Base-by-base conservation (phyloP, 2,329 filamentous ascomycete genomes). In the Coniella vitis region DNA sequence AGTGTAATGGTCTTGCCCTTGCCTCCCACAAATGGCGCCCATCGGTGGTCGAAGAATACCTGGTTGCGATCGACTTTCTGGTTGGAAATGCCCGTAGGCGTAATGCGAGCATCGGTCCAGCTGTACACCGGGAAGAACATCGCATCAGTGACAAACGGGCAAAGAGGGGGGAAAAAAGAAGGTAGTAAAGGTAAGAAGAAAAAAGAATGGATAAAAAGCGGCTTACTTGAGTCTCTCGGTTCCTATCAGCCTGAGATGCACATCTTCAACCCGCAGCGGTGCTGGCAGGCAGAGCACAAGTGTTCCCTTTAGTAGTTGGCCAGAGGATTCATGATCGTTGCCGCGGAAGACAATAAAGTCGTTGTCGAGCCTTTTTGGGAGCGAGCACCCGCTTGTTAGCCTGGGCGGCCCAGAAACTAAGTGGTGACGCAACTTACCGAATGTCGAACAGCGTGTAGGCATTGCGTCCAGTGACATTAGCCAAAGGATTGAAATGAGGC, bases 321-420 rank as follows among this genome's bases (percentile, higher is more conserved):
- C 87, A 38, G 85, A 79, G 40, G 87, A 85, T 62, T 91, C 87
- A 62, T 86, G 75, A 49, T 87, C 83, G 57, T 71, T 76, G 52
- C 87, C 87, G 46, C 87, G 83, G 55, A 93, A 84, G 25, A 91
- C 83, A 51, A 91, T 79, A 49, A 90, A 86, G 59, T 88, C 83
- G 60, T 85, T 84, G 45, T 90, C 85, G 52, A 90, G 76, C 45
- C 87, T 90, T 59, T 17, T 12, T 3, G 7, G 36, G 3, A n/a
- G n/a, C n/a, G n/a, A n/a, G n/a, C 16, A 40, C 22, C 16, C 21
- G 19, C 9, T 20, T 16, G 45, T 52, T 41, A 54, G 43, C 16
- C 20, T 35, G 52, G 36, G 52, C 43, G 22, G 22, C 31, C n/a
- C n/a, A 25, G 38, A 16, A 20, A 31, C n/a, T n/a, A n/a, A n/a